Percentiles rank a stretch among this genome's conserved stretches.
Conservation (phyloP, 345 rosid species). For the Tarenaya hassleriana region DNA sequence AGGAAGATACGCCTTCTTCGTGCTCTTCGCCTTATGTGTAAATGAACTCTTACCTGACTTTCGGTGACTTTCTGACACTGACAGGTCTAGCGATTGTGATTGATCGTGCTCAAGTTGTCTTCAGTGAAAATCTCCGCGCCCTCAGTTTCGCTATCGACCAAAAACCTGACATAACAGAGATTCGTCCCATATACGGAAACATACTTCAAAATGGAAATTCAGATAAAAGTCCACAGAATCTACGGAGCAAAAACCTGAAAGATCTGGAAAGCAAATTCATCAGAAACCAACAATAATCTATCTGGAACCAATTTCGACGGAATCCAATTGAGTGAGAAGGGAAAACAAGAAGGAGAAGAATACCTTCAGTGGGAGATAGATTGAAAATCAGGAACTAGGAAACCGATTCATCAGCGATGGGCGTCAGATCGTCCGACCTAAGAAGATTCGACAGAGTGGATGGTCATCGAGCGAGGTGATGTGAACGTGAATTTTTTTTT, state of each 20-base stretch:
- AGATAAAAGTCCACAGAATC: too few species aligned
- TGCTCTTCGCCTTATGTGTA: background rate
- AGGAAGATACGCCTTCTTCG: too few species aligned
- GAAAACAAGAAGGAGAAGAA: conserved; percentile 12
- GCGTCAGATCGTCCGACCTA: conserved; percentile 26
- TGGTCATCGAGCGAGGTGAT: conserved; percentile 17
- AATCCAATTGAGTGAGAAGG: background rate
- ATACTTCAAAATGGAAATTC: too few species aligned
- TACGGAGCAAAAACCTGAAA: conserved; percentile 9
- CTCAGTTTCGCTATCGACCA: too few species aligned
- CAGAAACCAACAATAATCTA: conserved; percentile 14
- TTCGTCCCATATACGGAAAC: too few species aligned
- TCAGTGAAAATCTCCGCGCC: too few species aligned
- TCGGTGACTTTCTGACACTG: background rate
- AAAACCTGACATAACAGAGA: too few species aligned
- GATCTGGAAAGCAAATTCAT: conserved; percentile 18
- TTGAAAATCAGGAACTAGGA: conserved; percentile 19
- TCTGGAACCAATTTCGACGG: background rate
- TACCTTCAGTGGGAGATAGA: conserved; percentile 14
- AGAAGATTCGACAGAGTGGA: conserved; percentile 16
- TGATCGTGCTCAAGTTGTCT: too few species aligned
- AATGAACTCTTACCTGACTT: conserved; percentile 1
- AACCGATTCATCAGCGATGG: conserved; percentile 25
- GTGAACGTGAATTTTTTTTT: too few species aligned
- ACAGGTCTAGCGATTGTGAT: too few species aligned